These are phyloP conservation scores for Prunus yedoensis DNA, from an alignment of 331 rosid species.

Conservation along the genomic window DNA sequence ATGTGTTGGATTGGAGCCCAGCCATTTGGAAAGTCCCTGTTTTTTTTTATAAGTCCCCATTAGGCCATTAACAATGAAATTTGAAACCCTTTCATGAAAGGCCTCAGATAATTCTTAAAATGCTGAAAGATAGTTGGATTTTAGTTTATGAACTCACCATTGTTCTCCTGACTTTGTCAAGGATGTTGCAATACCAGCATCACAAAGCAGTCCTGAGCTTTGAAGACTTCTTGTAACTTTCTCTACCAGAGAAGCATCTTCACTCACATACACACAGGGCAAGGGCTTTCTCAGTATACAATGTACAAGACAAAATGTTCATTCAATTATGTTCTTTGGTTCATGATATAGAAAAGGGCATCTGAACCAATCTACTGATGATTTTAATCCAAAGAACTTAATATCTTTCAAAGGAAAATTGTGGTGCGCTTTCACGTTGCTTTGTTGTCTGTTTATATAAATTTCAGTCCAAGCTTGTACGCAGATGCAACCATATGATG, in stretches of 20 bases:
- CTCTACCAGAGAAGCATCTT: conserved; percentile 49
- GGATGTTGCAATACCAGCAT: conserved; percentile 78
- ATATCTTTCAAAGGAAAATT: no score
- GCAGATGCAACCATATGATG: neutral
- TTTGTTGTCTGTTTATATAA: no score
- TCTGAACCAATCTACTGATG: no score
- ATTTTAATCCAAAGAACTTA: no score
- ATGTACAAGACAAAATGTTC: neutral
- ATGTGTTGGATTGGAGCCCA: conserved; percentile 98
- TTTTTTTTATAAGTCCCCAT: conserved; percentile 6
- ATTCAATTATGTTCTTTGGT: neutral
- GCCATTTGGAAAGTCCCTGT: conserved; percentile 95
- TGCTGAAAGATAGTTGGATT: neutral
- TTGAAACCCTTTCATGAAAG: neutral
- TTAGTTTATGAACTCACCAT: conserved; percentile 42
- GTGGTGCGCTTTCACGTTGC: no score
- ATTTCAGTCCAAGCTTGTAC: no score
- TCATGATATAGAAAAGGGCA: neutral
- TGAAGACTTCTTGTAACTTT: conserved; percentile 55
- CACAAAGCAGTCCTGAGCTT: conserved; percentile 57
- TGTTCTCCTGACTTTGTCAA: conserved; percentile 63
- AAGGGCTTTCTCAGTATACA: neutral
- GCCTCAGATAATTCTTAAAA: neutral
- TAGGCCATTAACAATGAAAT: neutral
- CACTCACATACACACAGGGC: conserved; percentile 3